A percentile compares a stretch with the other conserved stretches of the same genome.
Evolutionary conservation across 2,329 filamentous ascomycete genomes (phyloP).

Genomic region (Purpureocillium lavendulum): DNA sequence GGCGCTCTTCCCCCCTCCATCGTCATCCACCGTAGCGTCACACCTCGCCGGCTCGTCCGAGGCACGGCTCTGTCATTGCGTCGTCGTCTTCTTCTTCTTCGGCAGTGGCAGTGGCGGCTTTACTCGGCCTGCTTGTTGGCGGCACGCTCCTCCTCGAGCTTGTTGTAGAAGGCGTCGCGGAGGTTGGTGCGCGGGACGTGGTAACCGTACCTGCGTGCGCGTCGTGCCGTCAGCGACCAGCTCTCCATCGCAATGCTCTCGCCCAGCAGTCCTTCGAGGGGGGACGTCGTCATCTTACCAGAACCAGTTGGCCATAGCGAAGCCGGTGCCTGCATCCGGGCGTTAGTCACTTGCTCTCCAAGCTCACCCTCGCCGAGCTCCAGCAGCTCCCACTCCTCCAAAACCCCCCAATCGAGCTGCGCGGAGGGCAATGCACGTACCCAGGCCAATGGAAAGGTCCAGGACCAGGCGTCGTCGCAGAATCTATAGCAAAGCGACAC

Average conservation of each 20-base stretch:
- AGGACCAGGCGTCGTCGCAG: slow-evolving; percentile 50
- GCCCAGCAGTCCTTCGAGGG: neutral
- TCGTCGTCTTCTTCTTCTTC: too few species aligned
- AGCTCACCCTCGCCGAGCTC: neutral
- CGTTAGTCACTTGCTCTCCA: slow-evolving; percentile 22
- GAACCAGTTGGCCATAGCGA: slow-evolving; percentile 46
- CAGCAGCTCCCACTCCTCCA: slow-evolving; percentile 12
- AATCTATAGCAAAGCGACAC: slow-evolving; percentile 36
- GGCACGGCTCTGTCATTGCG: too few species aligned
- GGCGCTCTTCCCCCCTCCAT: slow-evolving; percentile 3
- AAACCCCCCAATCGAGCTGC: slow-evolving; percentile 6
- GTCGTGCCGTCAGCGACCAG: neutral
- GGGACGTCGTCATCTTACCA: slow-evolving; percentile 35
- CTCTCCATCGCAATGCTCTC: neutral
- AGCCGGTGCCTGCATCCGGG: slow-evolving; percentile 36
- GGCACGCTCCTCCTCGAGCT: slow-evolving; percentile 50
- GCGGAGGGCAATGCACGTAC: slow-evolving; percentile 31
- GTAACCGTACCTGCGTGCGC: slow-evolving; percentile 47
- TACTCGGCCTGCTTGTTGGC: slow-evolving; percentile 28
- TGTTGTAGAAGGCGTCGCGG: slow-evolving; percentile 50
- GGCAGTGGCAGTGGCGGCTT: slow-evolving; percentile 1
- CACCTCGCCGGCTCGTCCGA: too few species aligned
- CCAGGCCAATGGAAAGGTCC: slow-evolving; percentile 47
- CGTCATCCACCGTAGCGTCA: neutral
- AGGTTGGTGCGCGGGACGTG: slow-evolving; percentile 51